Base-by-base conservation (phyloP, 1,284 basidiomycete genomes). In the Ceratobasidium papillatum region DNA sequence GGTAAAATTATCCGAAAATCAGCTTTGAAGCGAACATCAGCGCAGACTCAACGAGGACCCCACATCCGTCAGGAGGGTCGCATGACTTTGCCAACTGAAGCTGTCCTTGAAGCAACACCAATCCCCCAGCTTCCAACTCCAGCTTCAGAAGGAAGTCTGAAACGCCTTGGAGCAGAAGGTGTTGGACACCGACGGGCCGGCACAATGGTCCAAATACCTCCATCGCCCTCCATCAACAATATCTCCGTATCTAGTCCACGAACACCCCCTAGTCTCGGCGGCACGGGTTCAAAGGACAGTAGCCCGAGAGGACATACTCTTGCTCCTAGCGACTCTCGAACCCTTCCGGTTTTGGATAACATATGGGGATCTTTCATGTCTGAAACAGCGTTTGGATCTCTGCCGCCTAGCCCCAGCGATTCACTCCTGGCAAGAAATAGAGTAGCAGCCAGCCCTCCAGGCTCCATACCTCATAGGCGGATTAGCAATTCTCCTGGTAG, bases 341-440 rank as follows among this genome's bases (percentile, higher is more conserved):
- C 56, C 32, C 68, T 72, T 25, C 68, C 68, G 12, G 58, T 72
- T 47, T 32, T 72, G 14, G 68, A 72, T 43, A 72, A 51, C 45
- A 61, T 72, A 30, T 72, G 68, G 68, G 68, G 68, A 25, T 72
- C 68, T 19, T 72, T 72, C 45, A 36, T 58, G 27, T 72, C 68
- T 36, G 68, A 72, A 36, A 72, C 68, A n/a, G 66, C 66, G 27
- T 69, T 58, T 58, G 66, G 66, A 9, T 61, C 68, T 2, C 27
- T 61, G 25, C 68, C 68, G 27, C 36, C 68, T 12, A 72, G 56
- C 27, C 68, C 56, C 11, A 41, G 14, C 49, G 51, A 27, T 17
- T 36, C 63, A 14, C 3, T 36, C 22, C 12, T 11, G 7, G 47
- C 25, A 14, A 41, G 25, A 27, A 17, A 47, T 25, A 52, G 52